Base-by-base conservation (phyloP, 495 filamentous ascomycete species). In the Cercophora sp. region DNA sequence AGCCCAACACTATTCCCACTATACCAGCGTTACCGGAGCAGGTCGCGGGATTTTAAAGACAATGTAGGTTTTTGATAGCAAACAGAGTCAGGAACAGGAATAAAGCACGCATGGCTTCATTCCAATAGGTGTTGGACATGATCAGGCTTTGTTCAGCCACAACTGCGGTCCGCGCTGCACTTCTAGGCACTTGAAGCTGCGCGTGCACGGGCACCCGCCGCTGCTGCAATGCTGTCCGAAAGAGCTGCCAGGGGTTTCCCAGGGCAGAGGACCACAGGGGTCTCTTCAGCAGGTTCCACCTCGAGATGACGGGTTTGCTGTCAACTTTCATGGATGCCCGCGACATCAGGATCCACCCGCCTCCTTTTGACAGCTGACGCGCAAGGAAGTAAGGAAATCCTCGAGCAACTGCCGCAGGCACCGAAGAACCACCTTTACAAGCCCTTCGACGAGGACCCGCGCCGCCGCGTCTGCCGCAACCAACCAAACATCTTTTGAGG, bases 231-330 rank as follows among this genome's bases (percentile, higher is more conserved):
- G n/a, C n/a, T n/a, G n/a, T n/a, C n/a, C n/a, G n/a, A n/a, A n/a
- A n/a, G n/a, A 13, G 29, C 29, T 32, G 29, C 29, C 29, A 6
- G 13, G 8, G 40, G 40, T 43, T 43, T 43, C 11, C 19, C 40
- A 25, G 40, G 19, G 22, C 3, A 13, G 20, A 22, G 13, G 15
- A 43, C 40, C 40, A 43, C 31, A 19, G 16, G 9, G 22, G 15
- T 26, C 16, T 39, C 24, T 25, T 27, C 48, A 13, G 34, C 35
- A 29, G 48, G 15, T 13, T 32, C 48, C 48, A 51, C 48, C 32
- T n/a, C 24, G 31, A 40, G 48, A 51, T 51, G 48, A 42, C 48
- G 48, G 48, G 32, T 48, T 51, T 24, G 48, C 36, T 51, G 48
- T 51, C 48, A 40, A 51, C 35, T 51, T 49, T 48, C 32, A n/a